Conservation (phyloP, 2,329 filamentous ascomycete species). For the Triangularia verruculosa region DNA sequence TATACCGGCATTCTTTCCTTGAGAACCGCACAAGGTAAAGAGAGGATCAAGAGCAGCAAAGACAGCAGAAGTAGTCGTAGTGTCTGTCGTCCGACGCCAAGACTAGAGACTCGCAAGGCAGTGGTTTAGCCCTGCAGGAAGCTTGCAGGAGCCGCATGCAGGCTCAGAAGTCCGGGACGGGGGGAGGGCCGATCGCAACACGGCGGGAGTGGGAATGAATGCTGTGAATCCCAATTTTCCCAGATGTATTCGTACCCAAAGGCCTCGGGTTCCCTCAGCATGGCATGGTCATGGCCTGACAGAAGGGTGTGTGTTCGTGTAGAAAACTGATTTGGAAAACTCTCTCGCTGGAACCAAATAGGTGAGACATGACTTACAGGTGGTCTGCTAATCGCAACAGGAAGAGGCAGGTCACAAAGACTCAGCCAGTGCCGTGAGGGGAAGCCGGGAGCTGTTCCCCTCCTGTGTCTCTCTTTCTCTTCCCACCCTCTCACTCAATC, state of each 20-base stretch:
- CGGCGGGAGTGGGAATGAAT: constrained; percentile 6
- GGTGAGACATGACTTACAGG: constrained; percentile 11
- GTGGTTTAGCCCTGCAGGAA: constrained; percentile 21
- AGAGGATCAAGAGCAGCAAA: constrained; percentile 1
- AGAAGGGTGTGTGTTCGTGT: background rate
- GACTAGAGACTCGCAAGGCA: constrained; percentile 12
- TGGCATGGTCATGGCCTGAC: background rate
- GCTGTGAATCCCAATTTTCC: background rate
- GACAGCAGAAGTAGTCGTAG: constrained; percentile 3
- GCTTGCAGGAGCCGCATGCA: constrained; percentile 31
- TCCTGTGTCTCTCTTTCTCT: background rate
- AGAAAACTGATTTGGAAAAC: constrained; percentile 4
- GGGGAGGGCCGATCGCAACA: constrained; percentile 1
- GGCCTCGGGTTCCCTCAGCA: background rate
- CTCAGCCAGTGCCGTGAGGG: background rate
- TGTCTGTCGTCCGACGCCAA: constrained; percentile 17
- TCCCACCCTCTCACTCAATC: background rate
- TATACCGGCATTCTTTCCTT: constrained; percentile 15
- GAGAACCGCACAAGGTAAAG: background rate
- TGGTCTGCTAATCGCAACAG: background rate
- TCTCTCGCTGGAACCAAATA: background rate
- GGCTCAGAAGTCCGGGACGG: constrained; percentile 8
- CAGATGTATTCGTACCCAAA: background rate
- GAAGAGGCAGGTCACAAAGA: constrained; percentile 7
- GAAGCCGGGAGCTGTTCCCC: background rate